These are phyloP conservation scores for Jamesozyma jinghongensis DNA, from an alignment of 805 yeast species.

Conservation along the genomic window DNA sequence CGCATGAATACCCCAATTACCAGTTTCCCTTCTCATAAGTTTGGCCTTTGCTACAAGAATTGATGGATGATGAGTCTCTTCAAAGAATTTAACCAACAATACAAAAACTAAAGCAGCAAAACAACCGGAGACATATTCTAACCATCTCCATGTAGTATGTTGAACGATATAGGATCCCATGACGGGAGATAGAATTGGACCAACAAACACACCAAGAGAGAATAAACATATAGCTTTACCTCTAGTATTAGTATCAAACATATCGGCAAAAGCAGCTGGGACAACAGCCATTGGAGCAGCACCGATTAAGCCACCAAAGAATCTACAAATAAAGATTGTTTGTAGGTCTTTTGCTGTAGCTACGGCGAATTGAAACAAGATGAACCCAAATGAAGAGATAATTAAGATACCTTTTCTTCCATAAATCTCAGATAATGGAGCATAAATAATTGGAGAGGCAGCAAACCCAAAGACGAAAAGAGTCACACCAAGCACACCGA, in stretches of 20 bases:
- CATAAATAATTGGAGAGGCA: conserved; percentile 85
- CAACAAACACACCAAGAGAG: conserved; percentile 62
- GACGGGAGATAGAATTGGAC: conserved; percentile 82
- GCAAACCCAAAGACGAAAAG: conserved; percentile 88
- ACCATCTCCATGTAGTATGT: conserved; percentile 78
- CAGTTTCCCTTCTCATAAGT: conserved; percentile 53
- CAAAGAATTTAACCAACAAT: conserved; percentile 34
- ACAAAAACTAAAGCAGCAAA: conserved; percentile 36
- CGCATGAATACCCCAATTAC: conserved; percentile 79
- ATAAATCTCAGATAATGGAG: conserved; percentile 71
- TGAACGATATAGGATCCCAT: conserved; percentile 62
- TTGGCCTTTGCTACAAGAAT: conserved; percentile 56
- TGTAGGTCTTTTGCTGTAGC: conserved; percentile 74
- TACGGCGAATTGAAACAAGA: conserved; percentile 59
- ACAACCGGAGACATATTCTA: conserved; percentile 61
- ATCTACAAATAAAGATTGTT: conserved; percentile 67
- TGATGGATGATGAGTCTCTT: conserved; percentile 68
- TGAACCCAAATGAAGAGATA: conserved; percentile 46
- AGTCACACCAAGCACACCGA: conserved; percentile 66
- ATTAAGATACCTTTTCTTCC: conserved; percentile 61
- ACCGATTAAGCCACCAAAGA: conserved; percentile 72
- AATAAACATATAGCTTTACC: conserved; percentile 74
- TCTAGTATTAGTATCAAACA: conserved; percentile 55
- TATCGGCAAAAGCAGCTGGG: conserved; percentile 81
- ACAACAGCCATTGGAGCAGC: conserved; percentile 80